These are phyloP conservation scores for Kregervanrija fluxuum DNA, from an alignment of 805 yeast genomes.

Conservation along the genomic window DNA sequence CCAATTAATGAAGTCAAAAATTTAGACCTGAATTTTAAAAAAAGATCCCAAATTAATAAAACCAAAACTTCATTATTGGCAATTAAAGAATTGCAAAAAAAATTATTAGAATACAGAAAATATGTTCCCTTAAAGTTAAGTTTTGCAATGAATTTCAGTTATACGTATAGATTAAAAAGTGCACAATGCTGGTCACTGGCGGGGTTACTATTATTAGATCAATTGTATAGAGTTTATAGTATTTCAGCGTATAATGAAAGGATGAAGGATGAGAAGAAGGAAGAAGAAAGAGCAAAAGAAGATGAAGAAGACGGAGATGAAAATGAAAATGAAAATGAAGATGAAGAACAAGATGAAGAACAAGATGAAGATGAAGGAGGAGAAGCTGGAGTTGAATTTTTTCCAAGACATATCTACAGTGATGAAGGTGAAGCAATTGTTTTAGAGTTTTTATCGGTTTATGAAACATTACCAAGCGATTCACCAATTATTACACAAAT, in stretches of 20 bases:
- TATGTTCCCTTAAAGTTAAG: constrained; percentile 30
- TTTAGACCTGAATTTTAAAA: too few relatives aligned
- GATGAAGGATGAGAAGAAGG: constrained; percentile 1
- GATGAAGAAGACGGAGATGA: neutral
- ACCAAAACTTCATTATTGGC: too few relatives aligned
- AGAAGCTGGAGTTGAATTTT: neutral
- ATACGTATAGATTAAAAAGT: constrained; percentile 37
- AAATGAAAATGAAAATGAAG: neutral
- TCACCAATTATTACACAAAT: constrained; percentile 50
- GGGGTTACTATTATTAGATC: constrained; percentile 10
- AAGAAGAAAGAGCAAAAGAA: neutral
- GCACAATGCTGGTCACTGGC: constrained; percentile 53
- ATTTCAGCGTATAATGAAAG: neutral
- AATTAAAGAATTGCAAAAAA: too few relatives aligned
- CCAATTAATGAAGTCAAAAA: too few relatives aligned
- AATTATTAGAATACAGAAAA: constrained; percentile 36
- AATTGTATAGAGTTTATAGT: constrained; percentile 6
- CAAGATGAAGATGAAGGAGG: too few relatives aligned
- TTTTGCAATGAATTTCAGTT: constrained; percentile 22
- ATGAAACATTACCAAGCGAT: constrained; percentile 36
- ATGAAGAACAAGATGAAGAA: neutral
- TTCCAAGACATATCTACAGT: constrained; percentile 14
- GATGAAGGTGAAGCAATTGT: constrained; percentile 27
- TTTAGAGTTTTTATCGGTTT: constrained; percentile 41
- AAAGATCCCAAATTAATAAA: too few relatives aligned